These are phyloP conservation scores for Barbatosphaeria neglecta DNA, from an alignment of 495 filamentous ascomycete genomes.

Conservation along the genomic window DNA sequence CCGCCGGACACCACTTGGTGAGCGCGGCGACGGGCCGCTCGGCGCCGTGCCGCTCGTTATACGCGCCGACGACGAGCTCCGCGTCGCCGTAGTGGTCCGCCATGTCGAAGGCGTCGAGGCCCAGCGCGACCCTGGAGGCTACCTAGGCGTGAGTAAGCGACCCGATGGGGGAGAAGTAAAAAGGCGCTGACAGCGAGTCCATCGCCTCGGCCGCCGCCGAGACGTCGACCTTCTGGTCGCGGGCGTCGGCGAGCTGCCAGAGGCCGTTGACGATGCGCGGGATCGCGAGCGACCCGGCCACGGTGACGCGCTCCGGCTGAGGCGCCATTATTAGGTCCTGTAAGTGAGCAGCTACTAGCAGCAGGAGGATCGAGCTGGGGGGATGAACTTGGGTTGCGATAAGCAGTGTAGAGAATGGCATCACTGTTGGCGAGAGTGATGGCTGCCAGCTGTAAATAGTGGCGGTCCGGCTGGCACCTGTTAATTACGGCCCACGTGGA, in stretches of 20 bases:
- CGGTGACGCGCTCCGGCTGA: neutral
- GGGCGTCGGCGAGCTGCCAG: conserved; percentile 27
- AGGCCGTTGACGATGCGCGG: conserved; percentile 27
- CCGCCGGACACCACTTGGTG: conserved; percentile 27
- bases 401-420: too few relatives aligned
- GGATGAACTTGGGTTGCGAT: too few relatives aligned
- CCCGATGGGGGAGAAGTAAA: neutral
- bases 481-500: too few relatives aligned
- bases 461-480: too few relatives aligned
- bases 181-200: conserved; percentile 9
- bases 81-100: conserved; percentile 33
- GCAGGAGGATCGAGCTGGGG: too few relatives aligned
- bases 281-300: conserved; percentile 10
- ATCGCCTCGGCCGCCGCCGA: conserved; percentile 13
- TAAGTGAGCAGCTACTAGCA: too few relatives aligned
- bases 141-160: conserved; percentile 4
- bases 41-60: conserved; percentile 7
- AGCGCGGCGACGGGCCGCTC: conserved; percentile 13
- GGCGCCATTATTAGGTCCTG: too few relatives aligned
- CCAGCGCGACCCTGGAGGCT: neutral
- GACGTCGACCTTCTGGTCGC: conserved; percentile 19
- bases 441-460: too few relatives aligned
- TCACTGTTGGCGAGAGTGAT: too few relatives aligned
- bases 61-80: conserved; percentile 15
- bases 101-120: conserved; percentile 17